Base-by-base conservation (phyloP, 345 rosid genomes). In the Eucalyptus regnans region DNA sequence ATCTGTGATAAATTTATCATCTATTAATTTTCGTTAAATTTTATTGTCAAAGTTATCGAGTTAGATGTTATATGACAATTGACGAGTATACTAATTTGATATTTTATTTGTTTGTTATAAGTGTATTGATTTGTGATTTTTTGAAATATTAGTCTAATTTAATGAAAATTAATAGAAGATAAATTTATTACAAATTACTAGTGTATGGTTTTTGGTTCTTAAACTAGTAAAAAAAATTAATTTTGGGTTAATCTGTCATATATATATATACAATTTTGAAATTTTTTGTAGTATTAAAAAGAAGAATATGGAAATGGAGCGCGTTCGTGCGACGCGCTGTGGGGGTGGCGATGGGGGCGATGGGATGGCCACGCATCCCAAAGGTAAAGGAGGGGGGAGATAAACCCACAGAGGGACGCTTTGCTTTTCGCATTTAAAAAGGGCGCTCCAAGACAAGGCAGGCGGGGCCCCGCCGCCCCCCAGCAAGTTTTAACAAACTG, bases 1-100 rank as follows among this genome's bases (percentile, higher is more conserved):
- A 4, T 4, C 41, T 4, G 41, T 37, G 4, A 37, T 37, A 37
- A 23, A 56, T 56, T 56, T 23, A 56, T 56, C 2, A 9, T 56
- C 1, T 0, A 56, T 23, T 23, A 56, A 22, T 56, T 4, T 9
- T 23, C 6, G 0, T 56, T 23, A 56, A 9, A 23, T 23, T 9
- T 56, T 9, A 0, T 0, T 1, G 0, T 23, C 6, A 56, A 56
- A 56, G 0, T 56, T 23, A 9, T 23, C 2, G 4, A 56, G 1
- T 56, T 9, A 9, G 1, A 2, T 56, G 3, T 4, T 1, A 2
- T 56, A 5, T 9, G 0, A 1, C 1, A 0, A 23, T 23, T 9
- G 6, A 23, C 1, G 0, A 23, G 0, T 9, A 22, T 56, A 2
- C 0, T 25, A 56, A 2, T 23, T 23, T 23, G 3, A 23, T 3